Percentiles rank a stretch among this genome's conserved stretches.
phyloP scores from a whole-genome alignment of 176 grass and related monocot species.

The Triticum turgidum region DNA sequence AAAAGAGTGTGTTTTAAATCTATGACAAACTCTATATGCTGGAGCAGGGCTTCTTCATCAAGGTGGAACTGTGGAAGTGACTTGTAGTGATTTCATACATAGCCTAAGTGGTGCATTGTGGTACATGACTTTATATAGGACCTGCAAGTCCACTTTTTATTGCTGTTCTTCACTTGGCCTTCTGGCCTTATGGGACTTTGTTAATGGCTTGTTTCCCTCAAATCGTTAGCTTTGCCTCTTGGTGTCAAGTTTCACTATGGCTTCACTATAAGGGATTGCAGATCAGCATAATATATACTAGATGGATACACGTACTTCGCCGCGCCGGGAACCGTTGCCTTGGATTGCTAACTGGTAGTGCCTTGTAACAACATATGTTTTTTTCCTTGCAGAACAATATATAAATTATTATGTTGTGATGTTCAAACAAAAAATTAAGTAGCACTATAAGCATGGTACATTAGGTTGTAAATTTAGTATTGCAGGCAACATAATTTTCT shows the following conservation, averaged over 20 bases:
- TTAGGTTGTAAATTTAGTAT: not conserved
- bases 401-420: too few species aligned
- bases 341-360: too few species aligned
- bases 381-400: too few species aligned
- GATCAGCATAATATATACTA: too few species aligned
- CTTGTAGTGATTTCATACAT: not conserved
- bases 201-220: not conserved
- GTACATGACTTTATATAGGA: not conserved
- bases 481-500: not conserved
- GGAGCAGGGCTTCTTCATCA: not conserved
- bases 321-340: too few species aligned
- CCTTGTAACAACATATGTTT: too few species aligned
- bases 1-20: not conserved
- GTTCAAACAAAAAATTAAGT: too few species aligned
- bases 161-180: not conserved
- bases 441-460: too few species aligned
- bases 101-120: not conserved
- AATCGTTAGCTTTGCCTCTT: not conserved
- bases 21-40: not conserved
- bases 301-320: too few species aligned
- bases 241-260: not conserved
- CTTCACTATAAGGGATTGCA: not conserved
- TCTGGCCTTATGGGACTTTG: not conserved
- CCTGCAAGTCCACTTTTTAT: not conserved
- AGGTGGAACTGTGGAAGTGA: not conserved